phyloP scores from a whole-genome alignment of 495 filamentous ascomycete genomes.

The Neurospora pannonica region DNA sequence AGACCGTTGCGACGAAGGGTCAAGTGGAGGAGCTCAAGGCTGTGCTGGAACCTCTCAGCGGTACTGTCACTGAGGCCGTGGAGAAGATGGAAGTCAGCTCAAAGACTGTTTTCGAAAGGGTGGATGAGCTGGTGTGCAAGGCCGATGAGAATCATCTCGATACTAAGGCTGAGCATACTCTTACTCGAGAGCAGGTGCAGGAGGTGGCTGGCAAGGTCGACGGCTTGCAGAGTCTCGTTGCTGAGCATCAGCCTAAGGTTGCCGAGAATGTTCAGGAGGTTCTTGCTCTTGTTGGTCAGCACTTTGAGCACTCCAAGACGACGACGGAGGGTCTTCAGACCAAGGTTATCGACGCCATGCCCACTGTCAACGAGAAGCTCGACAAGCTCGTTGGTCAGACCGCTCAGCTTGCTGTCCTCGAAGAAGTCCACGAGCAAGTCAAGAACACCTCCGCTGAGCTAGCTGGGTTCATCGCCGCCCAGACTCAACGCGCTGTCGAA shows the following conservation, averaged over 20 bases:
- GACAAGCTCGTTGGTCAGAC: slow-evolving; percentile 71
- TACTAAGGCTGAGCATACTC: slow-evolving; percentile 63
- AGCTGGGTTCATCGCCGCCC: slow-evolving; percentile 71
- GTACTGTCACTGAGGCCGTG: slow-evolving; percentile 69
- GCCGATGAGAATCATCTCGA: slow-evolving; percentile 67
- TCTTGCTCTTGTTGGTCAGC: slow-evolving; percentile 67
- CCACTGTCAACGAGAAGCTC: slow-evolving; percentile 69
- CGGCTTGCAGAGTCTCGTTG: slow-evolving; percentile 61
- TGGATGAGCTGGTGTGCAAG: slow-evolving; percentile 67
- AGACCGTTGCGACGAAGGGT: slow-evolving; percentile 58
- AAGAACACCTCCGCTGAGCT: slow-evolving; percentile 78
- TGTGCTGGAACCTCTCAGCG: slow-evolving; percentile 74
- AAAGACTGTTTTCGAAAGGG: slow-evolving; percentile 67
- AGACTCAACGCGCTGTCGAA: slow-evolving; percentile 68
- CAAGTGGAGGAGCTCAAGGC: slow-evolving; percentile 78
- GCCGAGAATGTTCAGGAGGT: slow-evolving; percentile 74
- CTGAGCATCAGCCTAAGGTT: slow-evolving; percentile 77
- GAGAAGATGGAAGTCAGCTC: slow-evolving; percentile 69
- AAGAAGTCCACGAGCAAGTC: slow-evolving; percentile 76
- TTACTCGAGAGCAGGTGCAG: slow-evolving; percentile 66
- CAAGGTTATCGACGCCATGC: slow-evolving; percentile 43
- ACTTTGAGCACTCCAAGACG: slow-evolving; percentile 62
- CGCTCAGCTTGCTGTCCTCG: too few species aligned
- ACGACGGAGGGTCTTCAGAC: slow-evolving; percentile 39
- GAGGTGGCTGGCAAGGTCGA: slow-evolving; percentile 62